phyloP scores from a whole-genome alignment of 2,329 filamentous ascomycete genomes.

The Aspergillus oerlinghausenensis region DNA sequence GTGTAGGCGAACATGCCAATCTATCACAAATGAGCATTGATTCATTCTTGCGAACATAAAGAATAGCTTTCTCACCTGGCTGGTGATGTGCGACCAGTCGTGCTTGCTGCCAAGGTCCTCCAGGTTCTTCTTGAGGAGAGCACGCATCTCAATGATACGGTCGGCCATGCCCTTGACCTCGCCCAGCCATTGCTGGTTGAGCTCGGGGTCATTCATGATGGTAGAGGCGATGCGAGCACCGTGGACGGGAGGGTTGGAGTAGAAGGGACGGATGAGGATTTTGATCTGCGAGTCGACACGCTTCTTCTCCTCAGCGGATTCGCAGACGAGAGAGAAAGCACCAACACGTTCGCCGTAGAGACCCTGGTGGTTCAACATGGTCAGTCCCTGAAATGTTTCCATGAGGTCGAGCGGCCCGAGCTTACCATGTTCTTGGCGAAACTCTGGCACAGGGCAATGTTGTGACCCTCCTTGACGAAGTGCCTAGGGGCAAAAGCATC shows the following conservation, averaged over 20 bases:
- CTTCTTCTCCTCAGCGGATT: slow-evolving; percentile 84
- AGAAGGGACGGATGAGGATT: slow-evolving; percentile 92
- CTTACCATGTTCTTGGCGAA: slow-evolving; percentile 99
- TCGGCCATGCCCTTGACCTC: slow-evolving; percentile 99
- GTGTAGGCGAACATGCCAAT: slow-evolving; percentile 99
- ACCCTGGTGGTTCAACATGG: slow-evolving; percentile 51
- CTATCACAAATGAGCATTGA: slow-evolving; percentile 30
- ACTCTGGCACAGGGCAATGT: slow-evolving; percentile 81
- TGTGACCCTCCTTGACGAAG: slow-evolving; percentile 89
- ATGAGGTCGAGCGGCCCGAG: background rate
- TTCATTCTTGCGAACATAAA: background rate
- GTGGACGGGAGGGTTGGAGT: slow-evolving; percentile 97
- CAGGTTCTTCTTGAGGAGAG: slow-evolving; percentile 88
- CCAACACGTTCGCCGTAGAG: slow-evolving; percentile 98
- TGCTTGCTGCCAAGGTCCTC: slow-evolving; percentile 93
- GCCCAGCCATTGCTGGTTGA: slow-evolving; percentile 90
- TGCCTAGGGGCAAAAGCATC: slow-evolving; percentile 91
- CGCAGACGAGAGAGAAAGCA: slow-evolving; percentile 88
- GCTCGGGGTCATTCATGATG: slow-evolving; percentile 78
- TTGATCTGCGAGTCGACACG: slow-evolving; percentile 96
- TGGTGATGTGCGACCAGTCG: slow-evolving; percentile 98
- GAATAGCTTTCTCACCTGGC: slow-evolving; percentile 50
- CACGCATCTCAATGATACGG: slow-evolving; percentile 97
- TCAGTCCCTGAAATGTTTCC: background rate
- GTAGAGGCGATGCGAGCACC: slow-evolving; percentile 89